Evolutionary conservation across 352 stramenopile species (phyloP).

Genomic region (Phytophthora litchii): DNA sequence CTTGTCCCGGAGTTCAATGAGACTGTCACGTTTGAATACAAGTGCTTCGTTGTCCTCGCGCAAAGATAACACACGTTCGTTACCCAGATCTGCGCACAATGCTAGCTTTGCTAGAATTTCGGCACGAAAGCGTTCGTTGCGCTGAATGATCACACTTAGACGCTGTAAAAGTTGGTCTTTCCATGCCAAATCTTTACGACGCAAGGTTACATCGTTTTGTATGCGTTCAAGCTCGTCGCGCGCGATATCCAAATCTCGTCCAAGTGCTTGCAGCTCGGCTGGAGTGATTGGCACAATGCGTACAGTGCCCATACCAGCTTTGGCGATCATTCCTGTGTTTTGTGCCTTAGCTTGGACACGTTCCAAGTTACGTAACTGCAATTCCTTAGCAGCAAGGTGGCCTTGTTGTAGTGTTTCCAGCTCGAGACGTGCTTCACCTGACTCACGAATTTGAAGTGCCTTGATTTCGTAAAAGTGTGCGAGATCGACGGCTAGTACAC

Average conservation of each 20-base stretch:
- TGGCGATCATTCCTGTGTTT: conserved; percentile 72
- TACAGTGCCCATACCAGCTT: conserved; percentile 69
- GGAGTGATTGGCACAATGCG: conserved; percentile 65
- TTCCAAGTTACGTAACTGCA: conserved; percentile 61
- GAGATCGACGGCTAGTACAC: conserved; percentile 52
- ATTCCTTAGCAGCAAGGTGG: conserved; percentile 40
- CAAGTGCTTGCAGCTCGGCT: conserved; percentile 49
- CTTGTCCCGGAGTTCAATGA: conserved; percentile 36
- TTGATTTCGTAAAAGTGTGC: conserved; percentile 69
- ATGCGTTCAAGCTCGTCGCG: conserved; percentile 49
- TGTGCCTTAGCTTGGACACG: conserved; percentile 68
- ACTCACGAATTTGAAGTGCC: conserved; percentile 52
- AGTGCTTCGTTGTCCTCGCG: conserved; percentile 65
- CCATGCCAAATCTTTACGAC: conserved; percentile 52
- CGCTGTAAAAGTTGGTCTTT: conserved; percentile 73
- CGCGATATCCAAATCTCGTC: conserved; percentile 47
- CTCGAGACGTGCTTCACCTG: conserved; percentile 36
- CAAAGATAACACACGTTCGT: conserved; percentile 60
- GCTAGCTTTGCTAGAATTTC: conserved; percentile 51
- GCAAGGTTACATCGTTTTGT: conserved; percentile 46
- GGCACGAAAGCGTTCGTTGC: conserved; percentile 63
- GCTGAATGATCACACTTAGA: conserved; percentile 69
- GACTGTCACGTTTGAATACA: conserved; percentile 41
- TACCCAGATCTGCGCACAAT: conserved; percentile 47
- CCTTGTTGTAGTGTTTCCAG: conserved; percentile 36